phyloP scores from a whole-genome alignment of 2,329 filamentous ascomycete species.

The Penicillium palitans region DNA sequence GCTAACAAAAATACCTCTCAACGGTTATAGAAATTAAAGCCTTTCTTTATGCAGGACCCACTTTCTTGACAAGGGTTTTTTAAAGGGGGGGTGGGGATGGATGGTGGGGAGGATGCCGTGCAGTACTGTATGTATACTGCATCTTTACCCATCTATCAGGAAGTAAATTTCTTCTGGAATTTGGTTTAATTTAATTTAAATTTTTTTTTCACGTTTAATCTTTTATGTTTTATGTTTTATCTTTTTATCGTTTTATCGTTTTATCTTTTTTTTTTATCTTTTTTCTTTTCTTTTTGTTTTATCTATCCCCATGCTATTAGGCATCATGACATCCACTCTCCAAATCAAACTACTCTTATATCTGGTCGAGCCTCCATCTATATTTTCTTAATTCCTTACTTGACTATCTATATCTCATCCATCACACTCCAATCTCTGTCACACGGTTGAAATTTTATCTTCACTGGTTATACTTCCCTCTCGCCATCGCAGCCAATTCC shows the following conservation, averaged over 20 bases:
- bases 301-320: conserved; percentile 1
- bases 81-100: conserved; percentile 12
- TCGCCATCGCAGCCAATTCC: background rate
- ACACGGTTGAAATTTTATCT: background rate
- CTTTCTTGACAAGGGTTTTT: conserved; percentile 15
- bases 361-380: conserved; percentile 5
- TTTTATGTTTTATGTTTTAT: background rate
- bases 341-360: conserved; percentile 1
- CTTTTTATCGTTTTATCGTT: conserved; percentile 1
- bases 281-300: conserved; percentile 3
- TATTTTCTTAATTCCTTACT: background rate
- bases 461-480: background rate
- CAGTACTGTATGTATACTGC: conserved; percentile 17
- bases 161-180: conserved; percentile 1
- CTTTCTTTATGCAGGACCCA: conserved; percentile 22
- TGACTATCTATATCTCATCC: background rate
- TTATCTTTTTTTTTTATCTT: background rate
- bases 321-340: conserved; percentile 4
- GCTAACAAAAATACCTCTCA: background rate
- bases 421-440: background rate
- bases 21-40: conserved; percentile 14
- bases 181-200: background rate
- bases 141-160: conserved; percentile 7
- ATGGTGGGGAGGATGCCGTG: conserved; percentile 5
- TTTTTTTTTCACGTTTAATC: background rate